Evolutionary conservation across 2,329 filamentous ascomycete genomes (phyloP).

Genomic region (Epichloe coenophiala): DNA sequence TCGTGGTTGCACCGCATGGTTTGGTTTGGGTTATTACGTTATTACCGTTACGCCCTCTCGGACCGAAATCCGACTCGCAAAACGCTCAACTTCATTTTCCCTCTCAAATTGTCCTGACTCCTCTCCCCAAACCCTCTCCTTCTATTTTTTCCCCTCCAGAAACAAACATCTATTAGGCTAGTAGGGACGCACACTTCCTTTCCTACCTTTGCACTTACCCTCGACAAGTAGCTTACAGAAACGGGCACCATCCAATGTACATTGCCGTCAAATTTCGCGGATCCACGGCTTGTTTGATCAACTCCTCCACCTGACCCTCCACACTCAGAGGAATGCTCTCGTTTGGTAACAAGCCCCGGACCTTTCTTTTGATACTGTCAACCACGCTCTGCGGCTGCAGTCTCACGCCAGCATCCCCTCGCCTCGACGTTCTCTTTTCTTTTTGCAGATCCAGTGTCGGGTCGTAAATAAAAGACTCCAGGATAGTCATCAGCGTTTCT

Average conservation of each 20-base stretch:
- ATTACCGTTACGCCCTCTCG: too few species aligned
- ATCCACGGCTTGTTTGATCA: slow-evolving; percentile 78
- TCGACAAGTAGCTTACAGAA: slow-evolving; percentile 25
- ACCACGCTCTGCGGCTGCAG: slow-evolving; percentile 61
- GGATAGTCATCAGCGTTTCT: slow-evolving; percentile 91
- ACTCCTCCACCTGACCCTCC: slow-evolving; percentile 91
- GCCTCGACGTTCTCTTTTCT: slow-evolving; percentile 38
- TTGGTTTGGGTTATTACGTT: too few species aligned
- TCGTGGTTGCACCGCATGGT: too few species aligned
- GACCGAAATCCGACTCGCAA: too few species aligned
- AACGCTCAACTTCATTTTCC: too few species aligned
- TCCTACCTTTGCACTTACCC: neutral
- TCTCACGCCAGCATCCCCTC: slow-evolving; percentile 28
- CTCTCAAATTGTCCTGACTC: too few species aligned
- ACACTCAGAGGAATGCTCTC: slow-evolving; percentile 90
- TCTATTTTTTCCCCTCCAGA: too few species aligned
- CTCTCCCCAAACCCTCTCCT: too few species aligned
- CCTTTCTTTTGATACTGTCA: slow-evolving; percentile 76
- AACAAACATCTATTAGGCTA: too few species aligned
- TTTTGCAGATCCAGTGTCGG: slow-evolving; percentile 82
- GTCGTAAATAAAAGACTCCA: slow-evolving; percentile 95
- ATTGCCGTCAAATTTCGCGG: slow-evolving; percentile 71
- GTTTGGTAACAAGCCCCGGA: slow-evolving; percentile 68
- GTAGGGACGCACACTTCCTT: neutral
- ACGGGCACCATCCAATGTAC: slow-evolving; percentile 88